Percentiles rank a stretch among this genome's conserved stretches.
Evolutionary conservation across 768 basidiomycete genomes (phyloP).

Genomic region (Lactarius pseudohatsudake): DNA sequence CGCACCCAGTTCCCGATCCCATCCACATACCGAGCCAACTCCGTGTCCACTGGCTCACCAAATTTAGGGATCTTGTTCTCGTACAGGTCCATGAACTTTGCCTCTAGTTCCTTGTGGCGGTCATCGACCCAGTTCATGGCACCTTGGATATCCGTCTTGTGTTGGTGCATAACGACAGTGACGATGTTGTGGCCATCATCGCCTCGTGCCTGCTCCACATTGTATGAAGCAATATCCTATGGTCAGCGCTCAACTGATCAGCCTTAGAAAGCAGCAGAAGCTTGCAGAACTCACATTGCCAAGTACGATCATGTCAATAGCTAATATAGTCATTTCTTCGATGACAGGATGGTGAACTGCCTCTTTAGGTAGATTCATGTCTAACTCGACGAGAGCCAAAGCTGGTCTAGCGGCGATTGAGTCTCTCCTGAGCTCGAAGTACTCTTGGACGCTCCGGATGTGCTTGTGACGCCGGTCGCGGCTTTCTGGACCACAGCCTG

Average conservation of each 20-base stretch:
- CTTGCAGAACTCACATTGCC: not conserved
- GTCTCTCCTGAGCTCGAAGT: not conserved
- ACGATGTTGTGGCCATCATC: slow-evolving; percentile 42
- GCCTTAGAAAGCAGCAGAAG: not conserved
- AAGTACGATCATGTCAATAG: not conserved
- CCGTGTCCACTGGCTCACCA: no score
- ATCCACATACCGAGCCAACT: no score
- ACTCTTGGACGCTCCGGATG: slow-evolving; percentile 6
- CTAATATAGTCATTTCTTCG: not conserved
- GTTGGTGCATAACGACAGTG: slow-evolving; percentile 43
- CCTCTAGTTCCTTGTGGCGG: slow-evolving; percentile 33
- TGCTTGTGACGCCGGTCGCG: not conserved
- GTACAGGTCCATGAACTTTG: slow-evolving; percentile 34
- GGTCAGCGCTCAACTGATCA: not conserved
- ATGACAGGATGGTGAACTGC: slow-evolving; percentile 2
- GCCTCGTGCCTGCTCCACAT: slow-evolving; percentile 36
- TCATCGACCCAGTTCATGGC: slow-evolving; percentile 37
- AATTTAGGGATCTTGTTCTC: no score
- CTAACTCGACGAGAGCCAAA: not conserved
- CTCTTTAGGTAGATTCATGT: not conserved
- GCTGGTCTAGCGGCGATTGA: not conserved
- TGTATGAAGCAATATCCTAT: slow-evolving; percentile 35
- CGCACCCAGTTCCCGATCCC: no score
- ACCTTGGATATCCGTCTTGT: slow-evolving; percentile 34
- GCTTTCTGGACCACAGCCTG: not conserved